phyloP scores from a whole-genome alignment of 148 eudicot genomes.

The Oxyria digyna region DNA sequence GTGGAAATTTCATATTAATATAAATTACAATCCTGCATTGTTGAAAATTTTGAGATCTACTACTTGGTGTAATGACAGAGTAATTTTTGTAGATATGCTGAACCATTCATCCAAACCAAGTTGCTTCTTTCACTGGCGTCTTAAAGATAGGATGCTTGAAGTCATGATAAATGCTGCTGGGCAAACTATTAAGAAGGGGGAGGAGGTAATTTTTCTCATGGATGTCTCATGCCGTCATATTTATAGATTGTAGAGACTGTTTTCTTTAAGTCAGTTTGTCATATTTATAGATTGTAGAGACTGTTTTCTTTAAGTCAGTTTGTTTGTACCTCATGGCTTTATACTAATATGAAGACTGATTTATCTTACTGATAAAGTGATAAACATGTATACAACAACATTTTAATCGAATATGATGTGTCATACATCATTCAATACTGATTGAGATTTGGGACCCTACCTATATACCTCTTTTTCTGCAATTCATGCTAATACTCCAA shows the following conservation, averaged over 20 bases:
- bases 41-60: neutral
- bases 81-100: constrained; percentile 67
- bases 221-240: neutral
- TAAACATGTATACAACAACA: neutral
- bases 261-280: neutral
- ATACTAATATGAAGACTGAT: neutral
- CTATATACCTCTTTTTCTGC: no score
- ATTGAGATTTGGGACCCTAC: no score
- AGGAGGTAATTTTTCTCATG: constrained; percentile 49
- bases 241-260: neutral
- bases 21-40: neutral
- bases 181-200: constrained; percentile 65
- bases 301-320: neutral
- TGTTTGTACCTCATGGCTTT: neutral
- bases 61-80: neutral
- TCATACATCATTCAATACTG: neutral
- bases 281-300: neutral
- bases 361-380: neutral
- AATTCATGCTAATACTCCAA: neutral
- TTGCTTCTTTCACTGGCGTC: constrained; percentile 99
- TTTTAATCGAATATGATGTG: neutral
- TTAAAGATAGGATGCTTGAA: constrained; percentile 94
- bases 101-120: constrained; percentile 93
- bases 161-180: constrained; percentile 99
- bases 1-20: neutral